These are phyloP conservation scores for Lepidium africanum DNA, from an alignment of 345 rosid species.

Conservation along the genomic window DNA sequence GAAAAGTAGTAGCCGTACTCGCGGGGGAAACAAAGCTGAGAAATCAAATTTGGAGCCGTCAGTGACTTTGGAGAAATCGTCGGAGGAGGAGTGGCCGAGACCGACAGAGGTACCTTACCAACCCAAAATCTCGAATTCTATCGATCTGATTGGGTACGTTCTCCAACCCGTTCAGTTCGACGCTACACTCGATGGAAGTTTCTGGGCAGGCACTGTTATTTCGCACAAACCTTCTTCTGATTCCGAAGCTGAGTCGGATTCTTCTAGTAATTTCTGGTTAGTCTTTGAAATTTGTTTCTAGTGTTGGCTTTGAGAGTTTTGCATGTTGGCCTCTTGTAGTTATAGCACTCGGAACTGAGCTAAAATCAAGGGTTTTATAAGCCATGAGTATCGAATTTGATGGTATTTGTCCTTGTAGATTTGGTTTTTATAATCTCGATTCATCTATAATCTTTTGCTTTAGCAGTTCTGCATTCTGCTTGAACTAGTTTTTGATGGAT, in stretches of 20 bases:
- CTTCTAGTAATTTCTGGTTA: conserved; percentile 13
- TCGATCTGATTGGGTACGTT: conserved; percentile 44
- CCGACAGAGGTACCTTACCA: conserved; percentile 60
- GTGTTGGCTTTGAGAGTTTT: not conserved
- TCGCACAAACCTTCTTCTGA: conserved; percentile 30
- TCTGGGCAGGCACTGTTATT: conserved; percentile 53
- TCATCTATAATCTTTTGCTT: not conserved
- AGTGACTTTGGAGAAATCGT: not conserved
- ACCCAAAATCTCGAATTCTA: conserved; percentile 50
- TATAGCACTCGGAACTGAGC: not conserved
- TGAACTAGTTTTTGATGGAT: not conserved
- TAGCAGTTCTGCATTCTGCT: not conserved
- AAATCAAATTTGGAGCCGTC: not conserved
- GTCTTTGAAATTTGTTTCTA: not conserved
- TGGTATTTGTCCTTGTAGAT: not conserved
- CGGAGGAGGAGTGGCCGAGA: conserved; percentile 33
- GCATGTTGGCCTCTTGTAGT: not conserved
- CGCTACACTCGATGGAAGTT: conserved; percentile 37
- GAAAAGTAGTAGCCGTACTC: not conserved
- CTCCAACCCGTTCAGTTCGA: conserved; percentile 36
- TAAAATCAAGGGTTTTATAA: not conserved
- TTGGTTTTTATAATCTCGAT: not conserved
- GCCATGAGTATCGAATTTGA: not conserved
- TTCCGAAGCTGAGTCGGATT: conserved; percentile 4
- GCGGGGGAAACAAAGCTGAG: not conserved